Conservation (phyloP, 176 grass and related monocot species). For the Panicum miliaceum region DNA sequence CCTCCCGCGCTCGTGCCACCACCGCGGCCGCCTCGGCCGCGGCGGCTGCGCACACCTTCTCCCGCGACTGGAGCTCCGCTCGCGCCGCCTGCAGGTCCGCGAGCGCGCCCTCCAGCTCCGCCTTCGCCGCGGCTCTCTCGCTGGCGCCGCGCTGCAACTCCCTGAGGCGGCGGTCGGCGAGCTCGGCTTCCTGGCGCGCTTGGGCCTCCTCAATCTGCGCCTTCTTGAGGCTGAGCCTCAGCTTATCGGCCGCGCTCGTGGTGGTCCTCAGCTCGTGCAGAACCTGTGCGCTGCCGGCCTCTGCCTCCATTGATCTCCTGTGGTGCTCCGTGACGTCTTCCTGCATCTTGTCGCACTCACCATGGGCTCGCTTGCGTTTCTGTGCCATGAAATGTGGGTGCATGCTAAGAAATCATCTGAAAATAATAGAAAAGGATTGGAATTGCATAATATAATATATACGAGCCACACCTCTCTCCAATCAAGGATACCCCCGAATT, state of each 20-base stretch:
- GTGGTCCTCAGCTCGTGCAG: constrained; percentile 46
- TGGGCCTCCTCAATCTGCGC: constrained; percentile 45
- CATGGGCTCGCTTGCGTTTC: constrained; percentile 50
- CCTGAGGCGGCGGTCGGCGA: constrained; percentile 58
- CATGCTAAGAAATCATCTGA: not conserved
- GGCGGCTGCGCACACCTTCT: constrained; percentile 52
- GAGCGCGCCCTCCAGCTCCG: constrained; percentile 54
- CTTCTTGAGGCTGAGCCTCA: constrained; percentile 52
- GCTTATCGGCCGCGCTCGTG: constrained; percentile 48
- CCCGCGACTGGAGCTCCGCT: constrained; percentile 50
- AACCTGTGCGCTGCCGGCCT: constrained; percentile 36
- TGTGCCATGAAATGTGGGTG: not conserved
- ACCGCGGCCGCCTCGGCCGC: constrained; percentile 40
- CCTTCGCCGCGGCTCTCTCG: constrained; percentile 43
- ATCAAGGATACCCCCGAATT: constrained; percentile 67
- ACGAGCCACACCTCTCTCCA: constrained; percentile 25
- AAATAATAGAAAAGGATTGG: not conserved
- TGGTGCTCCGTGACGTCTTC: constrained; percentile 45
- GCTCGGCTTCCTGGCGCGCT: constrained; percentile 63
- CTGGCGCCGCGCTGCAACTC: constrained; percentile 44
- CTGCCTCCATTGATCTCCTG: constrained; percentile 38
- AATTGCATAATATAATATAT: not conserved
- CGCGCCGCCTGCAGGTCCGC: constrained; percentile 51
- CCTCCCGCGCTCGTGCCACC: constrained; percentile 30
- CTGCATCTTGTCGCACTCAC: constrained; percentile 56